These are phyloP conservation scores for Heimioporus sp. DNA, from an alignment of 768 basidiomycete species.

Conservation along the genomic window DNA sequence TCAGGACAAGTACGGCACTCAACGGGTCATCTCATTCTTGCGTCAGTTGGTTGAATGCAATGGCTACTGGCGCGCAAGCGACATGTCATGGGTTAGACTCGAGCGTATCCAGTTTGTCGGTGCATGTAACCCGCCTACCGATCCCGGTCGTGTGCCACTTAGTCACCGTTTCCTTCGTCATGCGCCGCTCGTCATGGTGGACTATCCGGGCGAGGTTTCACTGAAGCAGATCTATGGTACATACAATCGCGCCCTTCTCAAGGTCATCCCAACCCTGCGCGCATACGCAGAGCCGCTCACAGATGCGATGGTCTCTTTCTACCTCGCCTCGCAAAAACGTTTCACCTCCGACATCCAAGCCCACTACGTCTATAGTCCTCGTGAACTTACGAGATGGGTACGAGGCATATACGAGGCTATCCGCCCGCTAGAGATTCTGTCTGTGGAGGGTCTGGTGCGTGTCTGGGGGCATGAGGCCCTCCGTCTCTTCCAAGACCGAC, in stretches of 20 bases:
- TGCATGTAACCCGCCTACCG: slow-evolving; percentile 98
- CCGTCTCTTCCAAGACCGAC: slow-evolving; percentile 95
- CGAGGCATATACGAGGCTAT: slow-evolving; percentile 98
- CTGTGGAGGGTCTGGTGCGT: slow-evolving; percentile 92
- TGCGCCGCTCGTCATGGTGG: slow-evolving; percentile 97
- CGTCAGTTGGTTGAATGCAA: slow-evolving; percentile 93
- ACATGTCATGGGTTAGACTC: slow-evolving; percentile 96
- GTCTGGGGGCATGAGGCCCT: slow-evolving; percentile 98
- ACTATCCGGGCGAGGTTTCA: slow-evolving; percentile 96
- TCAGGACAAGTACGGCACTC: slow-evolving; percentile 96
- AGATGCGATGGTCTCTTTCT: slow-evolving; percentile 96
- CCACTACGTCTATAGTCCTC: slow-evolving; percentile 98
- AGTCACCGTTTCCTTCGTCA: slow-evolving; percentile 97
- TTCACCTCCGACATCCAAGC: slow-evolving; percentile 98
- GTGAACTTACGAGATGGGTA: slow-evolving; percentile 97
- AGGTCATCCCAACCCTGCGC: slow-evolving; percentile 90
- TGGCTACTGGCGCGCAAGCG: slow-evolving; percentile 91
- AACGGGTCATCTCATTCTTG: slow-evolving; percentile 97
- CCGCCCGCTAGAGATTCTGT: slow-evolving; percentile 87
- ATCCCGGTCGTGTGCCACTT: slow-evolving; percentile 98
- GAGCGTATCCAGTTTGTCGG: slow-evolving; percentile 99
- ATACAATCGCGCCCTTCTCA: slow-evolving; percentile 93
- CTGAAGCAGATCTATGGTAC: slow-evolving; percentile 98
- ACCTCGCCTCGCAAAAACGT: slow-evolving; percentile 87
- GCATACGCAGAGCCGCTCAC: slow-evolving; percentile 94